These are phyloP conservation scores for Ogataea thermomethanolica DNA, from an alignment of 805 yeast genomes.

Conservation along the genomic window DNA sequence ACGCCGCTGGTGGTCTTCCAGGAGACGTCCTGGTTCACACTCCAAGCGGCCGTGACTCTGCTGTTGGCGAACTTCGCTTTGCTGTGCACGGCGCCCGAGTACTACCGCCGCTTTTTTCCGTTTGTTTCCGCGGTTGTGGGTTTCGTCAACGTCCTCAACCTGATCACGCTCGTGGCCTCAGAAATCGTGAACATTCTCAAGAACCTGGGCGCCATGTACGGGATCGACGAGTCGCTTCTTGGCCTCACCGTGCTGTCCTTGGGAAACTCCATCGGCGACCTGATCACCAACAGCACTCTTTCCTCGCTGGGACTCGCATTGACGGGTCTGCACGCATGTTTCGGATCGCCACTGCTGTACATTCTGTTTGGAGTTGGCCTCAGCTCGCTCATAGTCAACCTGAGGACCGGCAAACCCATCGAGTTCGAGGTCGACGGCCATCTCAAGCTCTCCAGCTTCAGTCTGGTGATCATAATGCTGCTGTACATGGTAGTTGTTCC, in stretches of 20 bases:
- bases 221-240: slow-evolving; percentile 43
- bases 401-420: slow-evolving; percentile 21
- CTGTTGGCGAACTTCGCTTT: slow-evolving; percentile 2
- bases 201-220: slow-evolving; percentile 43
- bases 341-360: slow-evolving; percentile 51
- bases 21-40: background rate
- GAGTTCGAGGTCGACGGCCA: slow-evolving; percentile 38
- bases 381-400: slow-evolving; percentile 37
- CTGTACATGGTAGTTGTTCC: slow-evolving; percentile 42
- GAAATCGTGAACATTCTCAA: slow-evolving; percentile 34
- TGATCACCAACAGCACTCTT: slow-evolving; percentile 47
- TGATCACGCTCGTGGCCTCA: slow-evolving; percentile 31
- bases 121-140: slow-evolving; percentile 28
- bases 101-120: slow-evolving; percentile 19
- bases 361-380: slow-evolving; percentile 49
- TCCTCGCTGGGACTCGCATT: slow-evolving; percentile 35
- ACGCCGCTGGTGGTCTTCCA: slow-evolving; percentile 16
- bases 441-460: slow-evolving; percentile 36
- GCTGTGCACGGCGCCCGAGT: background rate
- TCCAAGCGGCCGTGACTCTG: slow-evolving; percentile 2
- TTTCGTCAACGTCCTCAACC: slow-evolving; percentile 27
- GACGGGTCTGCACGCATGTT: slow-evolving; percentile 49
- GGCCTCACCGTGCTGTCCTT: slow-evolving; percentile 48
- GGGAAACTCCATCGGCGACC: slow-evolving; percentile 51
- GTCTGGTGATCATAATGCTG: slow-evolving; percentile 38